Conservation (phyloP, 352 stramenopile genomes). For the Elongisporangium prolatum region DNA sequence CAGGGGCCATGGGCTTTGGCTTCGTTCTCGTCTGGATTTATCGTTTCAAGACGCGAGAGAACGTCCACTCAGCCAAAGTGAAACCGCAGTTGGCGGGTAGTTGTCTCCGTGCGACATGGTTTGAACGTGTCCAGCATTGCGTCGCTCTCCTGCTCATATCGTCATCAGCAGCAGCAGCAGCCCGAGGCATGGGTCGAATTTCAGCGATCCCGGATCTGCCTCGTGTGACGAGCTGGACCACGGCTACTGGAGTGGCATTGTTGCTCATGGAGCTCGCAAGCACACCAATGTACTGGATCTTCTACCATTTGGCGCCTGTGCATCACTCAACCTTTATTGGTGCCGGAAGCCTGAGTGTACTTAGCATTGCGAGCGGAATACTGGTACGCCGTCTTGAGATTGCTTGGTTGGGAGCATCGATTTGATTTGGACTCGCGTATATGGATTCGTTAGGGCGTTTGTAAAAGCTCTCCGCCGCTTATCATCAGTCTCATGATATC, state of each 20-base stretch:
- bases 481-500: slow-evolving; percentile 52
- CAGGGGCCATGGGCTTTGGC: neutral
- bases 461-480: slow-evolving; percentile 42
- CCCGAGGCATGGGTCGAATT: neutral
- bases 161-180: neutral
- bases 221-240: neutral
- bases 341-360: slow-evolving; percentile 27
- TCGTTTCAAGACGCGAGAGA: neutral
- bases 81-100: neutral
- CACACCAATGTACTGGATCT: slow-evolving; percentile 27
- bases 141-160: neutral
- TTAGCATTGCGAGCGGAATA: slow-evolving; percentile 36
- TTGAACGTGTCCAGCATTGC: neutral
- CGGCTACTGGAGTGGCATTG: slow-evolving; percentile 6
- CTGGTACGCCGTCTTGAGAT: slow-evolving; percentile 24
- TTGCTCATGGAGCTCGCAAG: slow-evolving; percentile 36
- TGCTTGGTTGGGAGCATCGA: neutral
- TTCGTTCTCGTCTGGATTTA: neutral
- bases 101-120: neutral
- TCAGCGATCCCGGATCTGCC: neutral
- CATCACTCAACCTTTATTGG: slow-evolving; percentile 26
- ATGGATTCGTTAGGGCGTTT: slow-evolving; percentile 23
- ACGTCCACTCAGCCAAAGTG: neutral
- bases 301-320: slow-evolving; percentile 36
- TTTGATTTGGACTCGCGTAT: neutral